phyloP scores from a whole-genome alignment of 1,284 basidiomycete species.

The Cystobasidium slooffiae region DNA sequence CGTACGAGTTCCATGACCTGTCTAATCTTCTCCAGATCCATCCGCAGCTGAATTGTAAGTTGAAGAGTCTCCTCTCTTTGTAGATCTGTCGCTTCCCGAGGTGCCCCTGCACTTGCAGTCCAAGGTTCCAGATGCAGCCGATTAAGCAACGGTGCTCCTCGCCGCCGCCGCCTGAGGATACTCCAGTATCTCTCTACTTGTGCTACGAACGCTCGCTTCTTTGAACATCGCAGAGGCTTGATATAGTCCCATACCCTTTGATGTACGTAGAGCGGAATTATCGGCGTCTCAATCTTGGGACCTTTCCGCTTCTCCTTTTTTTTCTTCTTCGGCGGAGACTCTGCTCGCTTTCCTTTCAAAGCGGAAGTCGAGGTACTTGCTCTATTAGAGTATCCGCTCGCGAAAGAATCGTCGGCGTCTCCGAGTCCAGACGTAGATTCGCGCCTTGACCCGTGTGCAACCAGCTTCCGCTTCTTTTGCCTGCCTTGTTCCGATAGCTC shows the following conservation, averaged over 20 bases:
- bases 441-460: neutral
- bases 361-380: too few relatives aligned
- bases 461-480: conserved; percentile 16
- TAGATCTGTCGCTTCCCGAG: conserved; percentile 73
- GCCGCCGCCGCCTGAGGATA: conserved; percentile 85
- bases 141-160: conserved; percentile 92
- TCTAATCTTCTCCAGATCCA: conserved; percentile 76
- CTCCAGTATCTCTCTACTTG: conserved; percentile 93
- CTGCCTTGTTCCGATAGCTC: conserved; percentile 8
- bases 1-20: conserved; percentile 72
- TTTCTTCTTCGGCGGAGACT: neutral
- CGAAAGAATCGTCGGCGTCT: neutral
- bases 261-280: conserved; percentile 62
- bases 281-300: conserved; percentile 58
- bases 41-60: conserved; percentile 67
- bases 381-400: neutral
- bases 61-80: conserved; percentile 85
- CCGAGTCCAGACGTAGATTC: neutral
- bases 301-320: neutral
- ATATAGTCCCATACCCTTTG: conserved; percentile 80
- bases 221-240: conserved; percentile 70
- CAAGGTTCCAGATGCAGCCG: conserved; percentile 92
- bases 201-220: conserved; percentile 76
- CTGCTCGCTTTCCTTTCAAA: too few relatives aligned
- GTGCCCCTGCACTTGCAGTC: conserved; percentile 73